Evolutionary conservation across 208 protist species (phyloP), one percentile per base, ranked within the genome.

Genomic region (Trypanosoma cruzi): DNA sequence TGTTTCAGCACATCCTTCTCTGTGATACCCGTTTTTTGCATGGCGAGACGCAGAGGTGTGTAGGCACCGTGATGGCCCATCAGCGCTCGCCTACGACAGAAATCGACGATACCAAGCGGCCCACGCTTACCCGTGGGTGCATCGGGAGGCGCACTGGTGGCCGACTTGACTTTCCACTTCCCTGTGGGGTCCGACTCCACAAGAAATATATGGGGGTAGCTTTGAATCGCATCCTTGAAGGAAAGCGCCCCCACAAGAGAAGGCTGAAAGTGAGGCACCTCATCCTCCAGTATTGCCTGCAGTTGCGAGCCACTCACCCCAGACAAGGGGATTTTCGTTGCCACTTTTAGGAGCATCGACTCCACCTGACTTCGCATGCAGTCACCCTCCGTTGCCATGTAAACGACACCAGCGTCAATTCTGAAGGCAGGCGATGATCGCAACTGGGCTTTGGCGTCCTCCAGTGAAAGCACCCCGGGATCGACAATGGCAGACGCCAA

Each of bases 231-330:
- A 49, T 94, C 85, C 52, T 78, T 77, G 31, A 94, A 52, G 20
- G 82, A 85, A 24, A 78, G 55, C 0, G 79, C 82, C 0, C 85
- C 83, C 10, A 84, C 68, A 7, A 63, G 40, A 8, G 70, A 54
- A 5, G 85, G 85, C 3, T 68, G 61, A 49, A 94, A 89, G 11
- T 68, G 56, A 1, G 85, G 88, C 57, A 82, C 77, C 49, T 85
- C 79, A 42, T 89, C 83, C 42, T 89, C 77, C 24, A 91, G 26
- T 13, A 94, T 64, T 1, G 77, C 81, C 61, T 85, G 83, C 52
- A 94, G 68, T 52, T 89, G 84, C n/a, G 85, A 71, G 16, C 71
- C 63, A 59, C 64, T 81, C 20, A 85, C 49, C 7, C 85, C 85
- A 1, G 58, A 52, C 1, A 63, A 13, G 2, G 82, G 82, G 5